These are phyloP conservation scores for Epichloe sylvatica DNA, from an alignment of 2,329 filamentous ascomycete species.

Conservation along the genomic window DNA sequence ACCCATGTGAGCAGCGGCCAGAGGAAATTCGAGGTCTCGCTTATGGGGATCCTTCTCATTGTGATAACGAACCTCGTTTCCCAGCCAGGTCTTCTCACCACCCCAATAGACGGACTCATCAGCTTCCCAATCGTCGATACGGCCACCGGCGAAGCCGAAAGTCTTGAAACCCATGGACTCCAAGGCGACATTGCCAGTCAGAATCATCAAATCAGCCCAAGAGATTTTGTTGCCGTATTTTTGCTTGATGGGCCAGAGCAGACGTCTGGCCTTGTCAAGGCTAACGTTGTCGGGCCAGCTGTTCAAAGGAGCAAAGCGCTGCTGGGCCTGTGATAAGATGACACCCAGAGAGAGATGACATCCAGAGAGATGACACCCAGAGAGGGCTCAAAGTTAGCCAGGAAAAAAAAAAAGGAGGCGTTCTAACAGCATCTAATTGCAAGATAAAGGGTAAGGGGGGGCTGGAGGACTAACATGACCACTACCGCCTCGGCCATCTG, in stretches of 20 bases:
- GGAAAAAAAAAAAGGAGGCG: too few species aligned
- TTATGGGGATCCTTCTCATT: constrained; percentile 38
- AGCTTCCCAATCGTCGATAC: constrained; percentile 58
- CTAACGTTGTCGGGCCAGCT: constrained; percentile 67
- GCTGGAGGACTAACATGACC: constrained; percentile 32
- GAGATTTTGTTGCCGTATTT: constrained; percentile 76
- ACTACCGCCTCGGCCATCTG: constrained; percentile 61
- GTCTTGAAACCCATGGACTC: constrained; percentile 65
- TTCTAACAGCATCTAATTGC: too few species aligned
- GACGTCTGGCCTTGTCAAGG: constrained; percentile 66
- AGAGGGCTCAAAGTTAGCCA: background rate
- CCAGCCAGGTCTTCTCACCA: constrained; percentile 58
- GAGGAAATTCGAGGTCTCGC: constrained; percentile 52
- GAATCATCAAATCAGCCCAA: constrained; percentile 59
- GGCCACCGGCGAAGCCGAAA: constrained; percentile 60
- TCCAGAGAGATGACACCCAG: background rate
- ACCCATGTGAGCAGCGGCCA: constrained; percentile 55
- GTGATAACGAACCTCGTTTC: constrained; percentile 57
- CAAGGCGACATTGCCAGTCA: constrained; percentile 63
- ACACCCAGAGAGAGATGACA: background rate
- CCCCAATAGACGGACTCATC: constrained; percentile 71
- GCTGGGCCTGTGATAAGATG: constrained; percentile 40
- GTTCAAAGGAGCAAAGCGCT: constrained; percentile 69
- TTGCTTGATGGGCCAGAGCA: constrained; percentile 71
- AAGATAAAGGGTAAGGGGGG: background rate